Conservation (phyloP, 1,284 basidiomycete species). For the Volvariella volvacea region DNA sequence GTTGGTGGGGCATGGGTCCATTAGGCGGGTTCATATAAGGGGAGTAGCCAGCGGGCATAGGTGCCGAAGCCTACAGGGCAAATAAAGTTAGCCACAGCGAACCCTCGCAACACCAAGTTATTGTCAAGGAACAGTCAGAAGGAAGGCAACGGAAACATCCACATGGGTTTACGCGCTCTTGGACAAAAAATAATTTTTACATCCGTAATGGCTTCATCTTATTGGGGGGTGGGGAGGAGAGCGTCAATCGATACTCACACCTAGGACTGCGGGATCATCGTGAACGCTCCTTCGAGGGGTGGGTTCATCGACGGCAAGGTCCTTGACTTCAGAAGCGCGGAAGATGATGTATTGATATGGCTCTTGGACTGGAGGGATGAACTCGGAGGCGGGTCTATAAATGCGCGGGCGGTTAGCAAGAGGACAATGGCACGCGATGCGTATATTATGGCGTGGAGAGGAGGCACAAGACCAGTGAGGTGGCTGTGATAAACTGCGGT, state of each 20-base stretch:
- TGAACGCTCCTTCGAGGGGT: slow-evolving; percentile 54
- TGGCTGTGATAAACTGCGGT: slow-evolving; percentile 1
- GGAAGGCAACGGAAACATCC: slow-evolving; percentile 57
- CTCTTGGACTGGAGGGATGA: slow-evolving; percentile 70
- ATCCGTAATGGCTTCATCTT: slow-evolving; percentile 47
- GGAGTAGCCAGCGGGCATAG: slow-evolving; percentile 14
- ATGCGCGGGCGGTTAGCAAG: slow-evolving; percentile 2
- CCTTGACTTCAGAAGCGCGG: slow-evolving; percentile 78
- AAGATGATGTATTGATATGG: slow-evolving; percentile 81
- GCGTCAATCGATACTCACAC: slow-evolving; percentile 50
- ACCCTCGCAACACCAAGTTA: slow-evolving; percentile 5
- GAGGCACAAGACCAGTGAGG: slow-evolving; percentile 2
- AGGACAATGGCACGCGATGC: slow-evolving; percentile 1
- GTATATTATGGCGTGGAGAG: not conserved
- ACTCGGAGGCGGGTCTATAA: slow-evolving; percentile 61
- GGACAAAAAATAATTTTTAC: slow-evolving; percentile 34
- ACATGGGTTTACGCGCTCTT: slow-evolving; percentile 45
- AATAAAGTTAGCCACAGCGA: slow-evolving; percentile 2
- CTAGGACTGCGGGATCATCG: slow-evolving; percentile 73
- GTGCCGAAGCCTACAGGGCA: slow-evolving; percentile 20
- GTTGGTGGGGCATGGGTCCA: slow-evolving; percentile 1
- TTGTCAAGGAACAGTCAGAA: slow-evolving; percentile 27
- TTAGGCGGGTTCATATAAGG: slow-evolving; percentile 14
- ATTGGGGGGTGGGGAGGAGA: slow-evolving; percentile 8
- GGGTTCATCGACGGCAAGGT: slow-evolving; percentile 69